Evolutionary conservation across 2,329 filamentous ascomycete species (phyloP).

Genomic region (Xylariomycetidae sp.): DNA sequence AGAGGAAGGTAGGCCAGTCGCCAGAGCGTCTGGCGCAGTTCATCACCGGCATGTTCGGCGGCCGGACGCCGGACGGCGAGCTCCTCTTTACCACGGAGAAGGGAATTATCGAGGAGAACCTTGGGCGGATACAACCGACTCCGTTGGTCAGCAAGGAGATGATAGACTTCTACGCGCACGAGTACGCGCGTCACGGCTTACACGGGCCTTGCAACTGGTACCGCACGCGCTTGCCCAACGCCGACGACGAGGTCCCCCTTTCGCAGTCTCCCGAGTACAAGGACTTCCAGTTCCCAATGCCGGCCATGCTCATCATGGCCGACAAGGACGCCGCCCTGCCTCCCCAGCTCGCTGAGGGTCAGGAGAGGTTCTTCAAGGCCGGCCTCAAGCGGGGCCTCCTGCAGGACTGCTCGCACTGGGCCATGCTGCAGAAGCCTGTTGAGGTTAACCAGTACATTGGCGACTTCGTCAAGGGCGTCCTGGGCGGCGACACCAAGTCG

Average conservation of each 20-base stretch:
- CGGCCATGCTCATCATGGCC: slow-evolving; percentile 70
- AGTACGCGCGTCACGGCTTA: slow-evolving; percentile 68
- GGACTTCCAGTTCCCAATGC: slow-evolving; percentile 54
- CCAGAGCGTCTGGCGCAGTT: slow-evolving; percentile 60
- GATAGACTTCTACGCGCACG: slow-evolving; percentile 67
- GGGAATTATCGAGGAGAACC: slow-evolving; percentile 59
- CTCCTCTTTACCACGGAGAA: slow-evolving; percentile 49
- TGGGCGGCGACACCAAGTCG: slow-evolving; percentile 29
- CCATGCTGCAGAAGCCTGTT: slow-evolving; percentile 64
- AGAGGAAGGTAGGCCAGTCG: slow-evolving; percentile 48
- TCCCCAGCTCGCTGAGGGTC: slow-evolving; percentile 62
- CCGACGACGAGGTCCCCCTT: slow-evolving; percentile 63
- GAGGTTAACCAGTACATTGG: slow-evolving; percentile 64
- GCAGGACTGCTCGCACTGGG: slow-evolving; percentile 68
- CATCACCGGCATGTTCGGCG: slow-evolving; percentile 66
- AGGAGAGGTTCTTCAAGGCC: slow-evolving; percentile 61
- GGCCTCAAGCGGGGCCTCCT: slow-evolving; percentile 59
- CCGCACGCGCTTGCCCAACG: slow-evolving; percentile 65
- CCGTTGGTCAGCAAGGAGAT: slow-evolving; percentile 61
- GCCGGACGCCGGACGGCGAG: slow-evolving; percentile 48
- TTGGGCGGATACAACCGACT: slow-evolving; percentile 51
- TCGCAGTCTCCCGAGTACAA: slow-evolving; percentile 56
- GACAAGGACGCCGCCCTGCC: slow-evolving; percentile 66
- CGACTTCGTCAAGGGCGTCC: slow-evolving; percentile 58
- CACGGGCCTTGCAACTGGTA: slow-evolving; percentile 88